A percentile compares a stretch with the other conserved stretches of the same genome.
Conservation (phyloP, 495 filamentous ascomycete species). For the Trichoderma asperelloides region DNA sequence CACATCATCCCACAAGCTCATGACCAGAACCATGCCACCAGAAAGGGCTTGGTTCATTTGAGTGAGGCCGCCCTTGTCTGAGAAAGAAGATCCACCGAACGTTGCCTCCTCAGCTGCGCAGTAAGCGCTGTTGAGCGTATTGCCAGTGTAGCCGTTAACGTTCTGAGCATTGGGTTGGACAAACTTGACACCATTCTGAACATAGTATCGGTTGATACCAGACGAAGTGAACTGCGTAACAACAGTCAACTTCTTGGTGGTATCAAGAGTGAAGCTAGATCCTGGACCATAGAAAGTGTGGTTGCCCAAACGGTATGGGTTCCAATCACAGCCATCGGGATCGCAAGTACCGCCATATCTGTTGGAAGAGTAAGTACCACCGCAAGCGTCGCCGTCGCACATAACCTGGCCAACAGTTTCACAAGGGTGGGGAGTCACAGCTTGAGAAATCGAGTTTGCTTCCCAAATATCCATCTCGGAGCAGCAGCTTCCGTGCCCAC, state of each 20-base stretch:
- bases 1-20: slow-evolving; percentile 70
- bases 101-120: neutral
- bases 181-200: slow-evolving; percentile 58
- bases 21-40: slow-evolving; percentile 62
- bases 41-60: slow-evolving; percentile 48
- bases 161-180: slow-evolving; percentile 36
- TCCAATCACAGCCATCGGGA: slow-evolving; percentile 68
- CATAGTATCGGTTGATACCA: slow-evolving; percentile 58
- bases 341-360: slow-evolving; percentile 57
- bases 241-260: slow-evolving; percentile 58
- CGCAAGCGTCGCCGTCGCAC: slow-evolving; percentile 44
- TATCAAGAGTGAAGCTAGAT: slow-evolving; percentile 48
- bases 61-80: slow-evolving; percentile 43
- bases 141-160: slow-evolving; percentile 39
- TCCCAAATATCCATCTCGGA: slow-evolving; percentile 67
- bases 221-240: slow-evolving; percentile 59
- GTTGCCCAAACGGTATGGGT: slow-evolving; percentile 60
- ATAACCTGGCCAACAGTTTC: slow-evolving; percentile 40
- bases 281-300: slow-evolving; percentile 53
- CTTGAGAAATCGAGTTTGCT: slow-evolving; percentile 57
- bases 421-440: slow-evolving; percentile 62
- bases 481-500: slow-evolving; percentile 59
- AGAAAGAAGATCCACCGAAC: slow-evolving; percentile 11
- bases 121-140: slow-evolving; percentile 18
- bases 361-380: slow-evolving; percentile 40